Conservation (phyloP, 2,329 filamentous ascomycete genomes). For the Xylariales sp. region DNA sequence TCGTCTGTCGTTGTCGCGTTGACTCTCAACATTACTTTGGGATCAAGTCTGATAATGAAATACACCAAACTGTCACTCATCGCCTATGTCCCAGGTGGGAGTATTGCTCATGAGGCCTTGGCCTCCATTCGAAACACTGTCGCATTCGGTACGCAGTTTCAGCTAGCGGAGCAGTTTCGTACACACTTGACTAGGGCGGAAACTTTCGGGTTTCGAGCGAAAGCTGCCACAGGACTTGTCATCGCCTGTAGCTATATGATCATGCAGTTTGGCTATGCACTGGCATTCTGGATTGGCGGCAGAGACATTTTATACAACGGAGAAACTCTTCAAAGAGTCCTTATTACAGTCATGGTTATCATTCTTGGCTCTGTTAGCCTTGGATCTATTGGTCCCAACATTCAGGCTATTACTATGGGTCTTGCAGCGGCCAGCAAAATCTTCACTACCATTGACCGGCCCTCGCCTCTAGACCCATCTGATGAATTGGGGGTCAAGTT, state of each 20-base stretch:
- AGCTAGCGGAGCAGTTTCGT: not conserved
- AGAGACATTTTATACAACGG: slow-evolving; percentile 5
- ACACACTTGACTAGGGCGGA: not conserved
- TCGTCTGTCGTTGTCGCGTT: slow-evolving; percentile 27
- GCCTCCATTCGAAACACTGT: slow-evolving; percentile 23
- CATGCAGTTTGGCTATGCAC: slow-evolving; percentile 2
- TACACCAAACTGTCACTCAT: slow-evolving; percentile 25
- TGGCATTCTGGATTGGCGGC: slow-evolving; percentile 11
- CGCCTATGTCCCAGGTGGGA: not conserved
- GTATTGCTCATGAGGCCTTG: slow-evolving; percentile 71
- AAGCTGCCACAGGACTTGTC: slow-evolving; percentile 4
- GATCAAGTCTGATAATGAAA: slow-evolving; percentile 5
- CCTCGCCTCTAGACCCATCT: not conserved
- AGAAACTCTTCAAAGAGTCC: not conserved
- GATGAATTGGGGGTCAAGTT: slow-evolving; percentile 23
- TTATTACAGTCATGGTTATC: slow-evolving; percentile 66
- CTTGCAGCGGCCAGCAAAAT: not conserved
- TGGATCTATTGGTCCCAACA: slow-evolving; percentile 39
- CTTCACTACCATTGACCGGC: not conserved
- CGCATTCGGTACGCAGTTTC: slow-evolving; percentile 9
- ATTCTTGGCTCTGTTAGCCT: slow-evolving; percentile 37
- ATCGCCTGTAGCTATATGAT: slow-evolving; percentile 4
- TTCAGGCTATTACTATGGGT: slow-evolving; percentile 30
- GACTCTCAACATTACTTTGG: slow-evolving; percentile 30
- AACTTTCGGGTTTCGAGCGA: not conserved